These are phyloP conservation scores for Prunus mira DNA, from an alignment of 306 rosid species.

Conservation along the genomic window DNA sequence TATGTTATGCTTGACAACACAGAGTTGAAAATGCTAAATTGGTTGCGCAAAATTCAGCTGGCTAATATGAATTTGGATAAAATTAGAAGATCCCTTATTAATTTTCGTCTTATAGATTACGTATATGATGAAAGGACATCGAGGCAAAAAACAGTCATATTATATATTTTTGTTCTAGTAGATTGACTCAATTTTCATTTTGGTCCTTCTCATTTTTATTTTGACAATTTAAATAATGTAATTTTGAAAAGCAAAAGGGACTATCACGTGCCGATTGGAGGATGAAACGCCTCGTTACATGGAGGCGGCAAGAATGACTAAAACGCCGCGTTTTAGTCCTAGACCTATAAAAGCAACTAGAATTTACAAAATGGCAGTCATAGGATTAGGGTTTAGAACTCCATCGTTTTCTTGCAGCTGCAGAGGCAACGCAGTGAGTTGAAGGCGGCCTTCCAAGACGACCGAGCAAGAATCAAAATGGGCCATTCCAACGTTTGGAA, in stretches of 20 bases:
- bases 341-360: background rate
- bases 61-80: too few species aligned
- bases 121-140: too few species aligned
- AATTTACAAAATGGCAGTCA: background rate
- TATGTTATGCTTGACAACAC: too few species aligned
- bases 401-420: background rate
- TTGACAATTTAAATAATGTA: too few species aligned
- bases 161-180: too few species aligned
- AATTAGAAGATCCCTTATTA: too few species aligned
- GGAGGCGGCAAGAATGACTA: background rate
- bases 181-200: too few species aligned
- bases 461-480: constrained; percentile 22
- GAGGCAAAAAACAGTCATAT: too few species aligned
- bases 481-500: constrained; percentile 56
- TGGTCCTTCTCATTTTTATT: too few species aligned
- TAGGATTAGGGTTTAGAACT: background rate
- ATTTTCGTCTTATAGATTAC: too few species aligned
- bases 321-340: background rate
- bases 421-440: background rate
- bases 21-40: too few species aligned
- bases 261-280: background rate
- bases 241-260: background rate
- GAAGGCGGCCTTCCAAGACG: background rate
- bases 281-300: background rate
- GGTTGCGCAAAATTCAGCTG: too few species aligned